Percentiles rank a stretch among this genome's conserved stretches.
These are phyloP conservation scores for Imleria badia DNA, from an alignment of 768 basidiomycete species.

Conservation along the genomic window DNA sequence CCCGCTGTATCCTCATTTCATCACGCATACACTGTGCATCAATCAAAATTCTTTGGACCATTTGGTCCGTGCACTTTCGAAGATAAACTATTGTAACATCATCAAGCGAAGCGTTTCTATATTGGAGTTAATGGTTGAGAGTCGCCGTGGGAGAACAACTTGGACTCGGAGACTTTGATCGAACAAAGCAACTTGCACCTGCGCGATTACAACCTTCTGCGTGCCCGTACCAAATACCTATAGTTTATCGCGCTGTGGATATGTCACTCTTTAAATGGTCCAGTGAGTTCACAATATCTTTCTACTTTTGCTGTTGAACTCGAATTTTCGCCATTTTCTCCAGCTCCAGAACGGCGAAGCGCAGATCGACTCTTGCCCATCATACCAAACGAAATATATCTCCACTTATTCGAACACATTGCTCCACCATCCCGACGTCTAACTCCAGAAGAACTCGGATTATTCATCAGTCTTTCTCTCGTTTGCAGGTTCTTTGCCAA, in stretches of 20 bases:
- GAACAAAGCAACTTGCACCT: too few species aligned
- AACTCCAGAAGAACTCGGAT: slow-evolving; percentile 7
- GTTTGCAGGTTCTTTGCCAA: slow-evolving; percentile 46
- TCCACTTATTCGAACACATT: slow-evolving; percentile 39
- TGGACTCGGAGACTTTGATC: too few species aligned
- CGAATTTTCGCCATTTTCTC: not conserved
- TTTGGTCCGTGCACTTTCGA: slow-evolving; percentile 14
- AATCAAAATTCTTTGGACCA: slow-evolving; percentile 24
- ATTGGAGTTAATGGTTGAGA: too few species aligned
- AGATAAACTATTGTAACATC: not conserved
- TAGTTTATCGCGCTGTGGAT: too few species aligned
- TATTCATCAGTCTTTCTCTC: slow-evolving; percentile 32
- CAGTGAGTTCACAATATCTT: not conserved
- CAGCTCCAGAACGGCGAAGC: slow-evolving; percentile 29
- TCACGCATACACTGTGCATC: slow-evolving; percentile 21
- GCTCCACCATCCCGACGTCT: slow-evolving; percentile 15
- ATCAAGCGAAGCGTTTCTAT: too few species aligned
- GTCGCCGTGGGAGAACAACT: too few species aligned
- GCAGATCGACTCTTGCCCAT: slow-evolving; percentile 17
- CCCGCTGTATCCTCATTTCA: slow-evolving; percentile 14
- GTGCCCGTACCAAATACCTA: too few species aligned
- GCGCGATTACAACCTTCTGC: too few species aligned
- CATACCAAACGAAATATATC: slow-evolving; percentile 47
- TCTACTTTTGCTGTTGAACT: not conserved
- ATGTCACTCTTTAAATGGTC: slow-evolving; percentile 9